Evolutionary conservation across 2,329 filamentous ascomycete species (phyloP).

Genomic region (Pyrenochaeta sp.): DNA sequence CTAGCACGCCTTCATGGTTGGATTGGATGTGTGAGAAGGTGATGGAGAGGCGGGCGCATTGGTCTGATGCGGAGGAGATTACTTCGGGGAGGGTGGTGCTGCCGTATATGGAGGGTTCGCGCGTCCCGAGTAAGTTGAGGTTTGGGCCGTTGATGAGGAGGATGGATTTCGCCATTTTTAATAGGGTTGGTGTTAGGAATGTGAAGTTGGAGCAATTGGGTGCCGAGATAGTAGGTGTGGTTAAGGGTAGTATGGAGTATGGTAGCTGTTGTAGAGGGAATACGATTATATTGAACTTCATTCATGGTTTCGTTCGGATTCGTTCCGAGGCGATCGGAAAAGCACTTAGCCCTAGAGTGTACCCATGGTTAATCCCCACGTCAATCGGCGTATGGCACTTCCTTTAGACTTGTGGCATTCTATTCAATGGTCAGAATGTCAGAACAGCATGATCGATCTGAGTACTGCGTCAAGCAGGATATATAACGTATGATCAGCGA

Average conservation of each 20-base stretch:
- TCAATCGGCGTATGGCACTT: neutral
- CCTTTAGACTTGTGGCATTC: neutral
- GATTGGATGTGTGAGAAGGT: conserved; percentile 72
- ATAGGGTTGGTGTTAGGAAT: neutral
- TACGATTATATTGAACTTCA: neutral
- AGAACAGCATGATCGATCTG: neutral
- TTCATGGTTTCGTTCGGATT: neutral
- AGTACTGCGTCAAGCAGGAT: neutral
- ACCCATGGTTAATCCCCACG: neutral
- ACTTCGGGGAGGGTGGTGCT: conserved; percentile 72
- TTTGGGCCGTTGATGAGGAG: conserved; percentile 85
- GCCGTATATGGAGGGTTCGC: conserved; percentile 79
- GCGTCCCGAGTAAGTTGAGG: conserved; percentile 78
- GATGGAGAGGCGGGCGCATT: conserved; percentile 60
- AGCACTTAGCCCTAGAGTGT: conserved; percentile 6
- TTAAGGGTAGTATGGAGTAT: neutral
- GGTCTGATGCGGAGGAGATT: conserved; percentile 57
- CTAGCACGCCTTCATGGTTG: conserved; percentile 78
- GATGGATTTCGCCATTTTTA: conserved; percentile 57
- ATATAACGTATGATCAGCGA: neutral
- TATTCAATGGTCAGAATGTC: neutral
- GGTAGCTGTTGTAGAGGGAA: neutral
- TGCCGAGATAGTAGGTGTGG: neutral
- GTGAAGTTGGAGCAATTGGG: too few relatives aligned
- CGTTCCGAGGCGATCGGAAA: conserved; percentile 2